Base-by-base conservation (phyloP, 129 eudicot species). In the Flaveria brownii region DNA sequence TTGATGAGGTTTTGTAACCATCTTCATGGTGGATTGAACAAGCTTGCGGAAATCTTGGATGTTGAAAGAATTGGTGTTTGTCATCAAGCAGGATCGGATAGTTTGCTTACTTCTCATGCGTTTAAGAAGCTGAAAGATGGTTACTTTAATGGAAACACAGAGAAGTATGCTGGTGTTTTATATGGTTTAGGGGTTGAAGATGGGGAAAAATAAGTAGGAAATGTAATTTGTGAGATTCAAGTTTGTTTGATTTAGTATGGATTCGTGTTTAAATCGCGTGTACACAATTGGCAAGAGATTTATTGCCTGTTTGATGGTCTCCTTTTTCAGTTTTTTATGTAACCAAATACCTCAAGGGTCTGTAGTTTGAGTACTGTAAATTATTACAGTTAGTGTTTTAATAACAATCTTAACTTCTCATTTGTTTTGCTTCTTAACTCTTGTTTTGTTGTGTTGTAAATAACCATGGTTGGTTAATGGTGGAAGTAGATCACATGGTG, bases 11-110 rank as follows among this genome's bases (percentile, higher is more conserved):
- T 84, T 30, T 88, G 93, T 57, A 88, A 88, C 51, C 82, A 84
- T 74, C 90, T 88, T 80, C 93, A 88, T 79, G 93, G 93, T 72
- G 93, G 93, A 55, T 78, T 88, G 61, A 88, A 88, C 70, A 86
- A 86, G 80, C 86, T 88, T 57, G 93, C 90, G 1, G 93, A 88
- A 71, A 81, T 88, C 42, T 82, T 88, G 85, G 93, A 88, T 56
- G 86, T 88, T 39, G 77, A 88, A 79, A 79, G 93, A 74, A 65
- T 86, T 68, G 93, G 93, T 16, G 78, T 86, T 55, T 83, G 90
- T 25, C 93, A 88, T 76, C 93, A 88, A 47, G 93, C 93, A 9
- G 93, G 93, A 62, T 88, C 93, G 5, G 93, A 88, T 82, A 88
- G 93, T 65, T 78, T 88, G 82, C 87, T 88, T 49, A 88, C 93